Conservation (phyloP, 305 asterid species). For the Plantago lanceolata region DNA sequence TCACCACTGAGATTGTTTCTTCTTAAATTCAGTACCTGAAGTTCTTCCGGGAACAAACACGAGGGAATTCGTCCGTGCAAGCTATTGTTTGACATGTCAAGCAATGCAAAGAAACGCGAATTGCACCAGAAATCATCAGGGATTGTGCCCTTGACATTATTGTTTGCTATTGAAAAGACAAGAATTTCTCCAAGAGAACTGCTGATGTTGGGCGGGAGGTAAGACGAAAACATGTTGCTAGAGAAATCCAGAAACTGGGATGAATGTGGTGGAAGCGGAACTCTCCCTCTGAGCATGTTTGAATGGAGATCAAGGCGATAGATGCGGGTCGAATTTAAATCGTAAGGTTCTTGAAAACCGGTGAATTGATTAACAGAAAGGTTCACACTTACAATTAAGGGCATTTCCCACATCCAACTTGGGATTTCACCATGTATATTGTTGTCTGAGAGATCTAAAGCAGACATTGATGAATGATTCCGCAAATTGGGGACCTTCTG, state of each 20-base stretch:
- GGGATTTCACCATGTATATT: slow-evolving; percentile 42
- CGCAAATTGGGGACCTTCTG: slow-evolving; percentile 29
- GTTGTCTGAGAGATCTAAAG: slow-evolving; percentile 42
- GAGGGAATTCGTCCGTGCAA: slow-evolving; percentile 43
- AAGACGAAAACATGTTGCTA: slow-evolving; percentile 35
- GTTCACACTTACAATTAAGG: too few species aligned
- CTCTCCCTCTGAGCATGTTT: slow-evolving; percentile 31
- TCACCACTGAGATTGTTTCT: slow-evolving; percentile 39
- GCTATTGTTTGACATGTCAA: slow-evolving; percentile 42
- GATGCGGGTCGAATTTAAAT: too few species aligned
- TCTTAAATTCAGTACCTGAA: slow-evolving; percentile 44
- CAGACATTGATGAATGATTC: slow-evolving; percentile 30
- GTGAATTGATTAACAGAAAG: too few species aligned
- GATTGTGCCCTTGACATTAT: slow-evolving; percentile 35
- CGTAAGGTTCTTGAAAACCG: too few species aligned
- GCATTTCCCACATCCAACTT: too few species aligned
- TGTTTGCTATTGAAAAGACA: slow-evolving; percentile 44
- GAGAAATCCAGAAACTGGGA: slow-evolving; percentile 39
- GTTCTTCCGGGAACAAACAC: slow-evolving; percentile 27
- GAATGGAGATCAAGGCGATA: too few species aligned
- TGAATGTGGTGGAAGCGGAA: slow-evolving; percentile 35
- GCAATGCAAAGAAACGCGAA: slow-evolving; percentile 25
- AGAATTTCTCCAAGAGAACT: slow-evolving; percentile 19
- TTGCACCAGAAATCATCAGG: slow-evolving; percentile 45
- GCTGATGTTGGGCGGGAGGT: slow-evolving; percentile 33